Percentiles rank a stretch among this genome's conserved stretches.
Conservation (phyloP, 805 yeast species). For the Yarrowia alimentaria region DNA sequence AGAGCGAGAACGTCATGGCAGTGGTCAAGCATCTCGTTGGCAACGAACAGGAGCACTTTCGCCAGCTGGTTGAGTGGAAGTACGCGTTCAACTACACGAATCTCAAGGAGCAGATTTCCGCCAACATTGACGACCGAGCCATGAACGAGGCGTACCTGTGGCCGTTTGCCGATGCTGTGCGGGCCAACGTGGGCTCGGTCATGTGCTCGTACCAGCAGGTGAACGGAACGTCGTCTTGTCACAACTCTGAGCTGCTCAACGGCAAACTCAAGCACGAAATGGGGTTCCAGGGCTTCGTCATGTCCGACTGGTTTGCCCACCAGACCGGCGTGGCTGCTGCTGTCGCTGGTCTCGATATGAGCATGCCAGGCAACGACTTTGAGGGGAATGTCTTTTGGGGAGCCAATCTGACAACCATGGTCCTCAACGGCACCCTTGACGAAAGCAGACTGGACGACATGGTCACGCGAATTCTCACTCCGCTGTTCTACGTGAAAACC, state of each 20-base stretch:
- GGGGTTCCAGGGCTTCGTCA: slow-evolving; percentile 67
- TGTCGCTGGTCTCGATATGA: slow-evolving; percentile 61
- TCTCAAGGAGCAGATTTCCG: slow-evolving; percentile 45
- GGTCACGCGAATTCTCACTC: slow-evolving; percentile 58
- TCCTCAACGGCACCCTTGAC: slow-evolving; percentile 55
- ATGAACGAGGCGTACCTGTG: slow-evolving; percentile 61
- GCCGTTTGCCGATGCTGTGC: slow-evolving; percentile 65
- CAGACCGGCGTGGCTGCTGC: slow-evolving; percentile 55
- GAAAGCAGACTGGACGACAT: slow-evolving; percentile 57
- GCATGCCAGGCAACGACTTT: slow-evolving; percentile 54
- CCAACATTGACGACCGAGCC: slow-evolving; percentile 58
- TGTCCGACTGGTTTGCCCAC: slow-evolving; percentile 65
- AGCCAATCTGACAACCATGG: slow-evolving; percentile 53
- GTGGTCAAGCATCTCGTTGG: slow-evolving; percentile 56
- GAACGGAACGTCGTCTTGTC: slow-evolving; percentile 58
- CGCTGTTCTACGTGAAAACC: slow-evolving; percentile 39
- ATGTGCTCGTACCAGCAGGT: slow-evolving; percentile 61
- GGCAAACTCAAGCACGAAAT: slow-evolving; percentile 57
- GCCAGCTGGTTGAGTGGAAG: slow-evolving; percentile 54
- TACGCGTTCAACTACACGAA: slow-evolving; percentile 34
- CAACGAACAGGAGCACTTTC: slow-evolving; percentile 60
- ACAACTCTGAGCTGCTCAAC: slow-evolving; percentile 56
- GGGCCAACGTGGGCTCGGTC: slow-evolving; percentile 59
- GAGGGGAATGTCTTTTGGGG: slow-evolving; percentile 47
- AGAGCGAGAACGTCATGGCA: slow-evolving; percentile 58